These are phyloP conservation scores for Soucietia sequanensis DNA, from an alignment of 805 yeast genomes.

Conservation along the genomic window DNA sequence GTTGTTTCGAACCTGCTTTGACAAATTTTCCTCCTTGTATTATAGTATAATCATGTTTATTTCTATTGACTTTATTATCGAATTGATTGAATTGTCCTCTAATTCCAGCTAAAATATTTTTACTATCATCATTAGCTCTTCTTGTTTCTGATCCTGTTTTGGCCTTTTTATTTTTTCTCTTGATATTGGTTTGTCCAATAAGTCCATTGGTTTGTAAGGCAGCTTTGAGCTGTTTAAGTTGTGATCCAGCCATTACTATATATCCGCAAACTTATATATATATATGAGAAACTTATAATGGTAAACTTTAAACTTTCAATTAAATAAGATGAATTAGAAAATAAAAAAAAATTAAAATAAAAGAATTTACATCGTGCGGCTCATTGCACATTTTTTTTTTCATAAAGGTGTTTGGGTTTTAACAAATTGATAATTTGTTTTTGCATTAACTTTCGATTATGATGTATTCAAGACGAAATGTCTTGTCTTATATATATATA, in stretches of 20 bases:
- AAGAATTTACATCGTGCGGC: background rate
- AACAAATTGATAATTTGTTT: no score
- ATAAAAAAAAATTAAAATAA: no score
- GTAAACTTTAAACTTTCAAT: no score
- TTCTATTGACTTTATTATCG: slow-evolving; percentile 69
- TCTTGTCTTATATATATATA: no score
- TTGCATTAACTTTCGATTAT: no score
- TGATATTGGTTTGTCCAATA: slow-evolving; percentile 78
- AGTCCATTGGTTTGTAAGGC: slow-evolving; percentile 75
- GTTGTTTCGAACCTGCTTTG: slow-evolving; percentile 40
- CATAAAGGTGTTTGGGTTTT: no score
- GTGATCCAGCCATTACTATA: slow-evolving; percentile 94
- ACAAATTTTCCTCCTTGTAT: slow-evolving; percentile 43
- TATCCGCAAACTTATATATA: no score
- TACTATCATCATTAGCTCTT: slow-evolving; percentile 61
- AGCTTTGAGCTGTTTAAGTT: slow-evolving; percentile 77
- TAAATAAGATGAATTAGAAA: no score
- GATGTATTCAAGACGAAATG: no score
- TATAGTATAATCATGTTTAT: slow-evolving; percentile 53
- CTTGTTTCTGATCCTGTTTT: slow-evolving; percentile 60
- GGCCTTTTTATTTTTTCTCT: slow-evolving; percentile 51
- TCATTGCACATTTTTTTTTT: no score
- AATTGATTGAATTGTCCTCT: slow-evolving; percentile 89
- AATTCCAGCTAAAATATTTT: slow-evolving; percentile 52
- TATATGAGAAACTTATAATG: no score